phyloP scores from a whole-genome alignment of 345 rosid species.

The Moringa oleifera region DNA sequence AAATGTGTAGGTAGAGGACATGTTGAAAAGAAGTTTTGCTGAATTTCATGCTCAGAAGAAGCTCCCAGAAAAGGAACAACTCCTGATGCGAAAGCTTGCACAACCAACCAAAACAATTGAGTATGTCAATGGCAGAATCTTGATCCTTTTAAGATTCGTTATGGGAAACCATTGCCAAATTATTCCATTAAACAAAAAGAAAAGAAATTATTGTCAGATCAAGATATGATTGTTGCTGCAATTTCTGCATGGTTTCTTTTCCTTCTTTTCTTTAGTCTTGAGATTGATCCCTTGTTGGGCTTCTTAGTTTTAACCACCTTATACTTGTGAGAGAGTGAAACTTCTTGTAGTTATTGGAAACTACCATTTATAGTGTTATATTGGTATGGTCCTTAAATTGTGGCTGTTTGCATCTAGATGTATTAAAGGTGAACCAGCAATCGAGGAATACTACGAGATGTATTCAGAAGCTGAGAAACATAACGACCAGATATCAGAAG shows the following conservation, averaged over 20 bases:
- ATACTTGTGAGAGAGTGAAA: neutral
- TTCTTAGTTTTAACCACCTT: too few relatives aligned
- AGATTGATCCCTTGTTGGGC: neutral
- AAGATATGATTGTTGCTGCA: too few relatives aligned
- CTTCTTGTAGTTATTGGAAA: neutral
- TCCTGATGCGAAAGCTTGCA: conserved; percentile 71
- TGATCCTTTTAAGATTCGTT: conserved; percentile 5
- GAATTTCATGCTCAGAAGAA: conserved; percentile 93
- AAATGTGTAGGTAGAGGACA: conserved; percentile 74
- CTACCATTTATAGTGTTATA: neutral
- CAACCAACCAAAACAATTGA: conserved; percentile 66
- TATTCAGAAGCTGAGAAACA: conserved; percentile 48
- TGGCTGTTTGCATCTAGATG: conserved; percentile 47
- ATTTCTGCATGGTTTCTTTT: too few relatives aligned
- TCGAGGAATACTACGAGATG: conserved; percentile 86
- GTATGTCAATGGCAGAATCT: conserved; percentile 37
- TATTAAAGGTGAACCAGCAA: conserved; percentile 86
- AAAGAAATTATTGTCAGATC: too few relatives aligned
- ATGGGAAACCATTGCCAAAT: too few relatives aligned
- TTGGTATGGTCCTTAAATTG: conserved; percentile 4
- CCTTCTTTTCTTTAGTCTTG: neutral
- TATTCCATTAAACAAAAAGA: too few relatives aligned
- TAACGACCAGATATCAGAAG: conserved; percentile 46
- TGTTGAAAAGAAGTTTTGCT: conserved; percentile 98
- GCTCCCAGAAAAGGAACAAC: conserved; percentile 80